phyloP scores from a whole-genome alignment of 768 basidiomycete genomes.

The Chalciporus chontae region DNA sequence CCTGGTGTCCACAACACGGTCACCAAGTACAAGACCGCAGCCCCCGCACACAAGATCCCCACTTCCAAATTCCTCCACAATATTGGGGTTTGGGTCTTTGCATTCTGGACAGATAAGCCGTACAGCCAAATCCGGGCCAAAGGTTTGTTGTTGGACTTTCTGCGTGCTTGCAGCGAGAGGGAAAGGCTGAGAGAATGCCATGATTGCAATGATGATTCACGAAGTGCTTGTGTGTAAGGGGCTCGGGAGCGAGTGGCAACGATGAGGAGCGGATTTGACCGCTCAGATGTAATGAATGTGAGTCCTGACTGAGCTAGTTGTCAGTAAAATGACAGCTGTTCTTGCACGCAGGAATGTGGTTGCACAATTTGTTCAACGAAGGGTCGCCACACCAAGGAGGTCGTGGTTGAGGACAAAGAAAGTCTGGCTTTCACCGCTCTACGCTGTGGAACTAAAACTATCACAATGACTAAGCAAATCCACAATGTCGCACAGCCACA shows the following conservation, averaged over 20 bases:
- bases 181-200: slow-evolving; percentile 79
- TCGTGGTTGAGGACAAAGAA: slow-evolving; percentile 23
- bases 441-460: slow-evolving; percentile 17
- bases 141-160: slow-evolving; percentile 54
- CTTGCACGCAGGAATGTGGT: slow-evolving; percentile 8
- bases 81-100: slow-evolving; percentile 87
- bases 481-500: slow-evolving; percentile 3
- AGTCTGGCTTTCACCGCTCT: slow-evolving; percentile 3
- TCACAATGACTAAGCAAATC: slow-evolving; percentile 22
- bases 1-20: slow-evolving; percentile 94
- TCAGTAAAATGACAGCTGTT: slow-evolving; percentile 12
- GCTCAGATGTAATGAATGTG: slow-evolving; percentile 26
- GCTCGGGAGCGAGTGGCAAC: slow-evolving; percentile 17
- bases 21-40: slow-evolving; percentile 93
- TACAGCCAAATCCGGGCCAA: slow-evolving; percentile 80
- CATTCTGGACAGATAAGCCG: slow-evolving; percentile 96
- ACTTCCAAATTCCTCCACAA: slow-evolving; percentile 96
- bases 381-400: slow-evolving; percentile 15
- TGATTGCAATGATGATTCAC: slow-evolving; percentile 13
- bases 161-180: slow-evolving; percentile 60
- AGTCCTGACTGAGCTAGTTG: slow-evolving; percentile 17
- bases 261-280: slow-evolving; percentile 8
- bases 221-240: slow-evolving; percentile 15
- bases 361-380: slow-evolving; percentile 10
- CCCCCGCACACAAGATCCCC: slow-evolving; percentile 95